Conservation (phyloP, 2,329 filamentous ascomycete genomes). For the Cladosporium oxysporum region DNA sequence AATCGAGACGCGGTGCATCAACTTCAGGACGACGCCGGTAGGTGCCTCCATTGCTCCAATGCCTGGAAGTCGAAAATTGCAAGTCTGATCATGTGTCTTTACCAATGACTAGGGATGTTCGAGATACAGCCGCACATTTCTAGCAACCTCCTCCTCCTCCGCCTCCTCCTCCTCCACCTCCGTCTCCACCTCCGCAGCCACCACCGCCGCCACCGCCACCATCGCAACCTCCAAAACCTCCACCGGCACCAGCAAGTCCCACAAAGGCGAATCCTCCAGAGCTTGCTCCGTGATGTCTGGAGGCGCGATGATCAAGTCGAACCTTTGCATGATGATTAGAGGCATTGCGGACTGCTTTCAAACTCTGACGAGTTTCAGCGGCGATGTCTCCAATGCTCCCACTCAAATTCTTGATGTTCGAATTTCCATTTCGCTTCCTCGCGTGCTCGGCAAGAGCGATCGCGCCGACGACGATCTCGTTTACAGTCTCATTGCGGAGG, state of each 20-base stretch:
- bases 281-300: not conserved
- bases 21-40: not conserved
- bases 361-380: not conserved
- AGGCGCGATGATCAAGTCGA: not conserved
- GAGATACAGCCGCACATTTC: not conserved
- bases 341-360: not conserved
- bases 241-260: not conserved
- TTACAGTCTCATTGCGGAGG: conserved; percentile 25
- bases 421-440: conserved; percentile 11
- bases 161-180: conserved; percentile 27
- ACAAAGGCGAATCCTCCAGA: not conserved
- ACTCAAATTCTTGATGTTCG: not conserved
- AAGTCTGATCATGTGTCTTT: not conserved
- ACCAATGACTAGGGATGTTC: not conserved
- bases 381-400: not conserved
- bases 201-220: conserved; percentile 22
- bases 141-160: conserved; percentile 28
- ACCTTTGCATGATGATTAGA: not conserved
- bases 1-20: not conserved
- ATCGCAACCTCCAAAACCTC: not conserved
- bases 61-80: not conserved
- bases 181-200: conserved; percentile 25
- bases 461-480: conserved; percentile 28
- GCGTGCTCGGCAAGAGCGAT: conserved; percentile 31
- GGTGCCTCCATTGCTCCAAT: not conserved